Evolutionary conservation across 805 yeast genomes (phyloP), one percentile per base, ranked within the genome.

Genomic region (Yamadazyma olivae): DNA sequence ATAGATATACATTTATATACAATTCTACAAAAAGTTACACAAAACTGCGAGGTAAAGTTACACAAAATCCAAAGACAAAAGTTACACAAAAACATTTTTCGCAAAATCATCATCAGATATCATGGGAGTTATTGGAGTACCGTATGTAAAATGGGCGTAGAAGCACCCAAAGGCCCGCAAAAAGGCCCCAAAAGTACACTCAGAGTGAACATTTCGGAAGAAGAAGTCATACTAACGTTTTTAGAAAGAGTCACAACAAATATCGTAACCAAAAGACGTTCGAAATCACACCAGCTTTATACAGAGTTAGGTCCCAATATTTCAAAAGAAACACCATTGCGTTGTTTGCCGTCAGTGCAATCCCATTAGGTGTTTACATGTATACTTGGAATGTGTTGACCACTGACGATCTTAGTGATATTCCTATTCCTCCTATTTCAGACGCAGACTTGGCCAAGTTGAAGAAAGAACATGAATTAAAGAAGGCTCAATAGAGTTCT

Each of bases 211-310:
- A n/a, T n/a, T n/a, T n/a, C n/a, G n/a, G n/a, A 21, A 21, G 24
- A 21, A 12, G 10, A 25, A 13, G 6, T 15, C 17, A 6, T 25
- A 25, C 28, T 25, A 25, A 25, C 17, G 12, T 6, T 9, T 23
- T 23, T 33, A 68, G 74, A 54, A 67, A 66, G 48, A 64, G 67
- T 27, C 74, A 68, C 46, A 57, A 55, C 45, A 62, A 66, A 38
- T 68, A 67, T 48, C 62, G 71, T 46, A 86, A 84, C 58, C 83
- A 79, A 24, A 65, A 67, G 45, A 84, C 90, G 22, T 83, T 77
- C 62, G 82, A 82, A 54, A 89, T 89, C 91, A 86, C 96, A 1
- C 96, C 96, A 12, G 96, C 96, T 5, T 79, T 91, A 72, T 70
- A 87, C 47, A 74, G 98, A 46, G 96, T 96, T 31, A 77, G 98